Conservation (phyloP, 2,329 filamentous ascomycete genomes). For the Tolypocladium inflatum region DNA sequence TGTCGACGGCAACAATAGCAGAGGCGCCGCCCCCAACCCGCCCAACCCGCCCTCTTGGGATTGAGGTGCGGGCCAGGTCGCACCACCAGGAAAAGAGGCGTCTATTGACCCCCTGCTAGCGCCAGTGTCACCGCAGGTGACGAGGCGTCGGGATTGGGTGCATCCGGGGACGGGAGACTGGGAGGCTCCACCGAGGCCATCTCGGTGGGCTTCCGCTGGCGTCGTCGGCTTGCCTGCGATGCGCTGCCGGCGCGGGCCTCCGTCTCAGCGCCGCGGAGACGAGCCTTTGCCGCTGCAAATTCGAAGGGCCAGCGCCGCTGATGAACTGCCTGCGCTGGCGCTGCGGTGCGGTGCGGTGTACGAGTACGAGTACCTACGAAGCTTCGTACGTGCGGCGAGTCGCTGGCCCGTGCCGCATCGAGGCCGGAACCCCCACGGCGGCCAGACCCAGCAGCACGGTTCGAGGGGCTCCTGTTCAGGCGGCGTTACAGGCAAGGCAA, state of each 20-base stretch:
- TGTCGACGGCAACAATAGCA: neutral
- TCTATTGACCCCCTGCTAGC: neutral
- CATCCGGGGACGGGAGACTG: neutral
- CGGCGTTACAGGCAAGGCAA: neutral
- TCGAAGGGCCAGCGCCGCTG: no score
- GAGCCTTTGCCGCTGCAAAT: no score
- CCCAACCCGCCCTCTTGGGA: neutral
- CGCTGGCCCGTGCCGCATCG: neutral
- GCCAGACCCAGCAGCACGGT: neutral
- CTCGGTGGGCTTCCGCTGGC: neutral
- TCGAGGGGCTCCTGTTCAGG: neutral
- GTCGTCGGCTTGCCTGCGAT: neutral
- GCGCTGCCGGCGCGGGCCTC: neutral
- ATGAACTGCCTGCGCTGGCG: neutral
- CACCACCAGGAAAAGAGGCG: neutral
- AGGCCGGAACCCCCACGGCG: neutral
- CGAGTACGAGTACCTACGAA: no score
- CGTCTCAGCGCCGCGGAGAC: neutral
- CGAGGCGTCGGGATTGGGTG: constrained; percentile 2
- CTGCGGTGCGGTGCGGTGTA: no score
- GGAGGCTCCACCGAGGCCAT: neutral
- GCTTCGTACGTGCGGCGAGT: neutral
- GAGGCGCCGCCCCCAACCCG: neutral
- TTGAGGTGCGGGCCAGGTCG: neutral
- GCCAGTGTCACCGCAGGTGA: constrained; percentile 3